phyloP scores from a whole-genome alignment of 495 filamentous ascomycete genomes.

The Daldinia childiae region DNA sequence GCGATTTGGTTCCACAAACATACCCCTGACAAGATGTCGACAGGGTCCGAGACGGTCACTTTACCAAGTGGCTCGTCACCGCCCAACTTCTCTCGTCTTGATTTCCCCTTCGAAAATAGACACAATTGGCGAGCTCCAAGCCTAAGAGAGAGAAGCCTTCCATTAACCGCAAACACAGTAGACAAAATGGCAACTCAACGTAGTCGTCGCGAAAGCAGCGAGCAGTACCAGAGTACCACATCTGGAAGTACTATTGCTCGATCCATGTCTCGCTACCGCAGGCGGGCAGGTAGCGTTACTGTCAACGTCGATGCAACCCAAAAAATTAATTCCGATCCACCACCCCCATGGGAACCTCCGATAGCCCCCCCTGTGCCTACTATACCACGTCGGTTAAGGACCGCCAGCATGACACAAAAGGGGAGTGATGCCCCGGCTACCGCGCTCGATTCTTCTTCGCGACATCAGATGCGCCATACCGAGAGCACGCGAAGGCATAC shows the following conservation, averaged over 20 bases:
- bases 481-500: constrained; percentile 32
- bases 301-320: constrained; percentile 42
- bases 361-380: constrained; percentile 47
- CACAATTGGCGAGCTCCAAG: constrained; percentile 21
- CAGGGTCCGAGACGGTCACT: constrained; percentile 40
- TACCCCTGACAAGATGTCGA: constrained; percentile 34
- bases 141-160: constrained; percentile 16
- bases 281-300: constrained; percentile 44
- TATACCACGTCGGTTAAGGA: constrained; percentile 39
- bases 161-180: constrained; percentile 17
- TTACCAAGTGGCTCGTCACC: constrained; percentile 27
- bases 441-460: constrained; percentile 27
- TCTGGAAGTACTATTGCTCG: constrained; percentile 53
- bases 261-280: constrained; percentile 69
- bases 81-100: constrained; percentile 35
- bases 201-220: constrained; percentile 14
- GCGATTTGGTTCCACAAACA: constrained; percentile 40
- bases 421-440: constrained; percentile 23
- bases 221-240: constrained; percentile 25
- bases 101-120: constrained; percentile 23
- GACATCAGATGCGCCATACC: constrained; percentile 38
- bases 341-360: constrained; percentile 40
- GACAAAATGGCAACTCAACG: constrained; percentile 22
- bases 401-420: constrained; percentile 39
- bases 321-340: constrained; percentile 45